Conservation (phyloP, 257 asterid genomes). For the Craterostigma plantagineum region DNA sequence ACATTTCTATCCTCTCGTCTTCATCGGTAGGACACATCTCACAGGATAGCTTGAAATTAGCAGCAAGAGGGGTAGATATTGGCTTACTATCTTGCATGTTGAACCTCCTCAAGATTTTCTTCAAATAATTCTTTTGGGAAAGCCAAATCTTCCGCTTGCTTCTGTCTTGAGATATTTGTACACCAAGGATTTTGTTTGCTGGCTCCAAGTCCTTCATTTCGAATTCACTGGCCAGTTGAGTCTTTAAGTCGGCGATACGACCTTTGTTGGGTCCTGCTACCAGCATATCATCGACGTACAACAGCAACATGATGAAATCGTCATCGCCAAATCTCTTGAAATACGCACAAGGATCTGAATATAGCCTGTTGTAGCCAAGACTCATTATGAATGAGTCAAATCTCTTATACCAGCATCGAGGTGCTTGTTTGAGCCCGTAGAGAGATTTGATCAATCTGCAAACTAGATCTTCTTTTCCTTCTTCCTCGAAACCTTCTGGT, state of each 20-base stretch:
- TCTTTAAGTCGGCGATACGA: slow-evolving; percentile 3
- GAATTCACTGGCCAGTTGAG: slow-evolving; percentile 2
- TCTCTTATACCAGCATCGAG: slow-evolving; percentile 7
- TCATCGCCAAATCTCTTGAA: slow-evolving; percentile 8
- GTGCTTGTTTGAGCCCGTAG: slow-evolving; percentile 1
- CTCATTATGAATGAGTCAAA: slow-evolving; percentile 7
- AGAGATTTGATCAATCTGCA: slow-evolving; percentile 1
- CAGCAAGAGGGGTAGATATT: slow-evolving; percentile 5
- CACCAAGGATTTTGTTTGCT: slow-evolving; percentile 8
- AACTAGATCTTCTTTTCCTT: slow-evolving; percentile 3
- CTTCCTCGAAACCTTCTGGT: slow-evolving; percentile 1
- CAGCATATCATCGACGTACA: slow-evolving; percentile 1
- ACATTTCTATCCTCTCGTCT: slow-evolving; percentile 4
- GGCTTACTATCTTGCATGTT: slow-evolving; percentile 6
- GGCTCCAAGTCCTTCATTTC: slow-evolving; percentile 1
- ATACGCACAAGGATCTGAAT: slow-evolving; percentile 8
- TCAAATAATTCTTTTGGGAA: neutral
- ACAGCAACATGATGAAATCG: slow-evolving; percentile 8
- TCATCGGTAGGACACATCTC: slow-evolving; percentile 5
- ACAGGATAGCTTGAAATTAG: slow-evolving; percentile 5
- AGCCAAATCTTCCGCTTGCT: slow-evolving; percentile 1
- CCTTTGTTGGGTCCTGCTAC: slow-evolving; percentile 9
- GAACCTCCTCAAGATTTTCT: slow-evolving; percentile 3
- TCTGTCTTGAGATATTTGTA: neutral
- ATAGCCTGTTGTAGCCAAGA: slow-evolving; percentile 7